Base-by-base conservation (phyloP, 2,329 filamentous ascomycete species). In the Colletotrichum melonis region DNA sequence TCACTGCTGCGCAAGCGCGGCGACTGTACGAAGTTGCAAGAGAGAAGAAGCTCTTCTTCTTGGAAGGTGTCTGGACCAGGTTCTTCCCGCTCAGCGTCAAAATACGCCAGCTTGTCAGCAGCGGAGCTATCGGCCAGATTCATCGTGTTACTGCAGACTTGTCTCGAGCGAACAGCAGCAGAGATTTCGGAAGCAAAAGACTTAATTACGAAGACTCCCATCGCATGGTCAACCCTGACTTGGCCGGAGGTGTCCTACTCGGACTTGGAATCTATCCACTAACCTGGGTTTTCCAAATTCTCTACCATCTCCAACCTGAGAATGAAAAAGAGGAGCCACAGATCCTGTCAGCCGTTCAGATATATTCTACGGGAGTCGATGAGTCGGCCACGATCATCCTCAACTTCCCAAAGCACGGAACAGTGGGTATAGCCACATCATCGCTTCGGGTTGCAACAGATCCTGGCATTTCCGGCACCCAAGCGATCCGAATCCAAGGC, bases 21-120 rank as follows among this genome's bases (percentile, higher is more conserved):
- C 91, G 91, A 80, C 87, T 97, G n/a, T 89, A 92, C 60, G 90
- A 92, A 73, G 91, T 89, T 72, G 95, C 95, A 4, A 89, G 86
- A 80, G 87, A 90, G 78, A 95, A 94, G 87, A 89, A 90, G 72
- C 80, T 94, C 75, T 93, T 93, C 86, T 84, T 96, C 74, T 95
- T 95, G 93, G 94, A 96, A 83, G 94, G 94, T 55, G 94, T 97
- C 12, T 97, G 95, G 95, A 97, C 94, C 38, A 88, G 95, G 67
- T 97, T 93, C 84, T 97, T 97, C 84, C 95, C 95, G 1, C 84
- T 97, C 9, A 95, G 93, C 78, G 89, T 94, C 80, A 90, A 93
- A 80, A 86, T 95, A 35, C 87, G 93, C 55, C 90, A 95, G 78
- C 83, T 95, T 68, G 86, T 91, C 52, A 77, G 83, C 70, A 83